These are phyloP conservation scores for Rhododendron henanense DNA, from an alignment of 148 eudicot species.

Conservation along the genomic window DNA sequence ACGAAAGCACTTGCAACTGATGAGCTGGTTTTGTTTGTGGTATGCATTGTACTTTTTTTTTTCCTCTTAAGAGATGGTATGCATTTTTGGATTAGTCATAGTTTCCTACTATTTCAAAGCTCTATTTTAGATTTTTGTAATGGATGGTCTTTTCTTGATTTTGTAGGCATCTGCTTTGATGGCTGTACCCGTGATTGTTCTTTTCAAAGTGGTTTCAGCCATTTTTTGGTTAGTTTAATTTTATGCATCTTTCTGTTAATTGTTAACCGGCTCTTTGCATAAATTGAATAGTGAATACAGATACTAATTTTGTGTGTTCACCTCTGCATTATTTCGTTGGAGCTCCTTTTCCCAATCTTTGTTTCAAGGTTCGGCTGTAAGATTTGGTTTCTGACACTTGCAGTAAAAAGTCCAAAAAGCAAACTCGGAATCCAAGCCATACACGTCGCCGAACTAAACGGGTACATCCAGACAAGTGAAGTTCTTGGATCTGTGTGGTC, in stretches of 20 bases:
- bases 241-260: background rate
- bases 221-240: slow-evolving; percentile 42
- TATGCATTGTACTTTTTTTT: slow-evolving; percentile 17
- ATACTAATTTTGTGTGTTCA: background rate
- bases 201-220: slow-evolving; percentile 33
- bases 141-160: slow-evolving; percentile 6
- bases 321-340: background rate
- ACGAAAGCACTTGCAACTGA: slow-evolving; percentile 55
- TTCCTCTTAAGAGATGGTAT: background rate
- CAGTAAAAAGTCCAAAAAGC: slow-evolving; percentile 52
- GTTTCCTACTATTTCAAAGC: background rate
- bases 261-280: background rate
- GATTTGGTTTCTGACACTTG: slow-evolving; percentile 15
- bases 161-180: slow-evolving; percentile 64
- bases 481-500: background rate
- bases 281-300: background rate
- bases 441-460: slow-evolving; percentile 56
- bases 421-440: slow-evolving; percentile 36
- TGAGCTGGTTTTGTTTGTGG: slow-evolving; percentile 58
- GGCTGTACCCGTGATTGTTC: slow-evolving; percentile 50
- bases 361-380: background rate
- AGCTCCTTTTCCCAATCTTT: background rate
- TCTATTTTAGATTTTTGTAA: background rate
- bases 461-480: slow-evolving; percentile 46
- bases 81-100: background rate